Base-by-base conservation (phyloP, 2,329 filamentous ascomycete genomes). In the Chrysosphaeria jannelii region DNA sequence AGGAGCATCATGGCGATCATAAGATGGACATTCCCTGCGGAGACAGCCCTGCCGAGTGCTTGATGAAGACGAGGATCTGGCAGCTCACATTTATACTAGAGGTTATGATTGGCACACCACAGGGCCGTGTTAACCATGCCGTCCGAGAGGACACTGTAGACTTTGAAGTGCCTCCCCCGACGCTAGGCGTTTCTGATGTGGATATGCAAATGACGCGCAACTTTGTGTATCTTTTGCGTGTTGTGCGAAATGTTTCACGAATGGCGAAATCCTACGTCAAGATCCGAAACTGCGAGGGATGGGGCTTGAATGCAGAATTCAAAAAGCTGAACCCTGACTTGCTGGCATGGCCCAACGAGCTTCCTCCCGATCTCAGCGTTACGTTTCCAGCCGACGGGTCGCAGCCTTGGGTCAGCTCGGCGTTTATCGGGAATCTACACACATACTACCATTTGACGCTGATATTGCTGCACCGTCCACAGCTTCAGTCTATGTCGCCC, bases 81-180 rank as follows among this genome's bases (percentile, higher is more conserved):
- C 79, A 91, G 40, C 68, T 66, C 2, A 57, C 89, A 7, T 71
- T 89, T 38, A 52, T 75, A 12, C 68, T 76, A 30, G 81, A 93
- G 44, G 57, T 79, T 20, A 89, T 93, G 72, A 67, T 91, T 34
- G 81, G 81, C 26, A 78, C 71, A 11, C 75, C 81, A 3, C 79
- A 93, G 63, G 81, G 74, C 8, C 72, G 75, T 14, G 66, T 62
- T 22, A 76, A 90, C 40, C 60, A 81, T 27, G 55, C 69, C 2
- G 68, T 90, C 6, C 57, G 68, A 21, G 49, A 65, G 13, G 65
- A 76, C 10, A 65, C 70, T 0, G 63, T 91, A 10, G 72, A 90
- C 36, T 64, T 79, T 31, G 55, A 53, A 20, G 48, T 75, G 13
- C 61, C 62, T 2, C 50, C 59, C 27, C 60, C 60, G 11, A 47